A percentile compares a stretch with the other conserved stretches of the same genome.
phyloP scores from a whole-genome alignment of 495 filamentous ascomycete genomes.

The Penicillium waksmanii region DNA sequence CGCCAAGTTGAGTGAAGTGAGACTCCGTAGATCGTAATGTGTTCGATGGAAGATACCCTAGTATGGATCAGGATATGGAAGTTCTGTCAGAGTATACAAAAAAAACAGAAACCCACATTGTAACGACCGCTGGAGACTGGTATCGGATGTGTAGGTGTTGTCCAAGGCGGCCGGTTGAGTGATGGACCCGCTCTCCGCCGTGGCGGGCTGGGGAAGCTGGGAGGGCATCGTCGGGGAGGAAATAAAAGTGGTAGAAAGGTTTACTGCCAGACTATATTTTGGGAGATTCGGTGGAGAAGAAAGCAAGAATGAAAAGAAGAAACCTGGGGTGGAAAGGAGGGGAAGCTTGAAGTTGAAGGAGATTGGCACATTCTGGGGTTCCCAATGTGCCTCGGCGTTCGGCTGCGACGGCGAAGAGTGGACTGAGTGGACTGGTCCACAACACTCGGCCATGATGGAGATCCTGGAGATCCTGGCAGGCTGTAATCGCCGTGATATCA shows the following conservation, averaged over 20 bases:
- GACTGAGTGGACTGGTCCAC: constrained; percentile 1
- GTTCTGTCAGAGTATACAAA: no score
- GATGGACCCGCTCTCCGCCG: constrained; percentile 38
- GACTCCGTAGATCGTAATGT: constrained; percentile 24
- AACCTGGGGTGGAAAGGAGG: constrained; percentile 1
- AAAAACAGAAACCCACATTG: constrained; percentile 25
- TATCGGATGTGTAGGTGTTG: constrained; percentile 41
- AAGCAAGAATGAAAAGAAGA: neutral
- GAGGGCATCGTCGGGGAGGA: constrained; percentile 44
- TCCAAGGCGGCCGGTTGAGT: constrained; percentile 32
- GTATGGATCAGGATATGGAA: constrained; percentile 1
- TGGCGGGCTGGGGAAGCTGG: constrained; percentile 34
- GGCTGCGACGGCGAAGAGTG: constrained; percentile 6
- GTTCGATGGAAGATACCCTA: constrained; percentile 37
- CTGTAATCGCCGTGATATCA: constrained; percentile 14
- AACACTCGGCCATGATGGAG: neutral
- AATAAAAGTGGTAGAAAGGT: neutral
- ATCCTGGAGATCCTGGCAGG: neutral
- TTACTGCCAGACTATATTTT: neutral
- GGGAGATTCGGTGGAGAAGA: neutral
- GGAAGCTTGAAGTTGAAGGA: constrained; percentile 12
- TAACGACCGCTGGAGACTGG: constrained; percentile 30
- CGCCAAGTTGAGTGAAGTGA: constrained; percentile 34
- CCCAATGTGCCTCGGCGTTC: constrained; percentile 27
- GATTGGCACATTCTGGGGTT: neutral